Evolutionary conservation across 768 basidiomycete genomes (phyloP), one percentile per base, ranked within the genome.

Genomic region (Mycena olivaceomarginata): DNA sequence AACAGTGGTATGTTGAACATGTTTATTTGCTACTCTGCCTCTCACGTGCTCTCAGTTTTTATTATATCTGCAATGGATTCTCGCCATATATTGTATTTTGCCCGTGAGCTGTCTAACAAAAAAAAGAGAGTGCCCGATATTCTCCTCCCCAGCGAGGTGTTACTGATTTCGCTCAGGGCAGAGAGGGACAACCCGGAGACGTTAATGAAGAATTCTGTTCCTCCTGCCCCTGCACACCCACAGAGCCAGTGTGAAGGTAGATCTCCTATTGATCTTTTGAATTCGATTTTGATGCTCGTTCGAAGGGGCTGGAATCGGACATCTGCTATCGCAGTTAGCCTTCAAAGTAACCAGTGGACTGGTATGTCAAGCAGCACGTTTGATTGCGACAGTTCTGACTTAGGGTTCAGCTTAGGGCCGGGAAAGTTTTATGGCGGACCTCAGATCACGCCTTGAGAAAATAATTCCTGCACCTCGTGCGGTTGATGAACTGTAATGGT

Each of bases 171-270:
- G n/a, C n/a, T n/a, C n/a, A n/a, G n/a, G n/a, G n/a, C n/a, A n/a
- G 77, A 78, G 70, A 43, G 77, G 56, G 72, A 59, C 13, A 51
- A 71, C 40, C 51, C 51, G 51, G 72, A 60, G 40, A 40, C 48
- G n/a, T n/a, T 46, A 20, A 40, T 63, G 59, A 51, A 41, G 20
- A 41, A n/a, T 39, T 31, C 63, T 16, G 48, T 53, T 1, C 2
- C 31, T 22, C 20, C 31, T 31, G 16, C 43, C 15, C 11, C 63
- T 13, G 45, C 25, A 15, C 76, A 73, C 39, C 70, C 67, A 45
- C 71, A 68, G 9, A 62, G 65, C 31, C 77, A 78, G 64, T 70
- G 72, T 48, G 76, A 77, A 77, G 76, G 76, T 74, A 12, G 12
- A 25, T 13, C 2, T 7, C 0, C 12, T 31, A 18, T 57, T 5